phyloP scores from a whole-genome alignment of 768 basidiomycete species.

The Mycena galopus region DNA sequence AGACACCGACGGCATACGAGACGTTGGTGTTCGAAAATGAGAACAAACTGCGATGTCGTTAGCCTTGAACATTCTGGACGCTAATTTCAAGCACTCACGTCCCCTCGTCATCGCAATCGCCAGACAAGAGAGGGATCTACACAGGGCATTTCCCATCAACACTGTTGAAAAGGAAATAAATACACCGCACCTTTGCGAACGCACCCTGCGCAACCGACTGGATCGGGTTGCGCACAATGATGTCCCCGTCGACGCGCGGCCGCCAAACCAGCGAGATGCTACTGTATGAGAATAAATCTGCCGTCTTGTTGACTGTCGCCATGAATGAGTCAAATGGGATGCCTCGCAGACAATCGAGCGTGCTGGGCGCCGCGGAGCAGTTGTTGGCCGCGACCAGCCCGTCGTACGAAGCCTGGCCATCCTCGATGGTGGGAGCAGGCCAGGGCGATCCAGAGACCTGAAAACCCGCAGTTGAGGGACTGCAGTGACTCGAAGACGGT shows the following conservation, averaged over 20 bases:
- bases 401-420: neutral
- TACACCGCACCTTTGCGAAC: neutral
- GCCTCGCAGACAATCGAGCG: constrained; percentile 49
- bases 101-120: neutral
- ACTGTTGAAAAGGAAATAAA: neutral
- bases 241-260: constrained; percentile 51
- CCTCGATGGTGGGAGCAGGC: neutral
- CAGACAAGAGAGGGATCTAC: neutral
- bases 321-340: constrained; percentile 47
- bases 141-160: neutral
- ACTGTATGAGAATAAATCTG: constrained; percentile 46
- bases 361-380: constrained; percentile 44
- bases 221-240: neutral
- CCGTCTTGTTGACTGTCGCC: constrained; percentile 48
- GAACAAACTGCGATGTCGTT: neutral
- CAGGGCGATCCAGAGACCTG: constrained; percentile 2
- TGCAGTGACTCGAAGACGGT: neutral
- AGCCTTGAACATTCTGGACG: no score
- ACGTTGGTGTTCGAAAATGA: neutral
- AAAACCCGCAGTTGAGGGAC: no score
- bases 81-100: neutral
- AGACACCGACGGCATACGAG: neutral
- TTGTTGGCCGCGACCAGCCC: constrained; percentile 2
- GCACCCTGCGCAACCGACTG: neutral
- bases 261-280: constrained; percentile 50